These are phyloP conservation scores for Sugiyamaella americana DNA, from an alignment of 805 yeast species.

Conservation along the genomic window DNA sequence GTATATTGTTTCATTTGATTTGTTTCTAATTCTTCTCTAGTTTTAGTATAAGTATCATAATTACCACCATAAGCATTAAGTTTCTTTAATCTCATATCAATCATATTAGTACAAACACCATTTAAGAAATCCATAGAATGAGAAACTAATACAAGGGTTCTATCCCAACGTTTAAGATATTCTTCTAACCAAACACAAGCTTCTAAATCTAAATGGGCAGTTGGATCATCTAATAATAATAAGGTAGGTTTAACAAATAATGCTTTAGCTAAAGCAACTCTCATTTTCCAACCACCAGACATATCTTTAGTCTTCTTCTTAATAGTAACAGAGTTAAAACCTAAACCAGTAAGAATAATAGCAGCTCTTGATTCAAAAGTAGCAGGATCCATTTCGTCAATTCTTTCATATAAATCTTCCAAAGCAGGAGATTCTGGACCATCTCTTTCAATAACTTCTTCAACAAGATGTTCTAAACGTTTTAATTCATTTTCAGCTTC, in stretches of 20 bases:
- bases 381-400: constrained; percentile 91
- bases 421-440: constrained; percentile 89
- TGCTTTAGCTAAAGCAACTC: constrained; percentile 97
- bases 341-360: constrained; percentile 90
- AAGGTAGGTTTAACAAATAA: constrained; percentile 96
- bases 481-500: constrained; percentile 93
- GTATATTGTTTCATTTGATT: constrained; percentile 96
- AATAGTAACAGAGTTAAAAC: constrained; percentile 83
- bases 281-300: constrained; percentile 99
- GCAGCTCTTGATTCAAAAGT: constrained; percentile 98
- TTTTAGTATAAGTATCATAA: constrained; percentile 93
- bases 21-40: constrained; percentile 87
- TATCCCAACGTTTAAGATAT: constrained; percentile 89
- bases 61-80: constrained; percentile 89
- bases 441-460: constrained; percentile 78
- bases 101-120: constrained; percentile 97
- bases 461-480: constrained; percentile 85
- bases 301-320: constrained; percentile 93
- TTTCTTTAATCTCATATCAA: constrained; percentile 87
- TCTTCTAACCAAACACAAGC: constrained; percentile 99
- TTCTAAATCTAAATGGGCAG: constrained; percentile 98
- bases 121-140: constrained; percentile 99
- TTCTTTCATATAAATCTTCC: constrained; percentile 89
- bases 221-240: constrained; percentile 93
- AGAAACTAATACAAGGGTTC: constrained; percentile 87